Conservation (phyloP, 371 early-diverging fungal genomes). For the Mucor irregularis region DNA sequence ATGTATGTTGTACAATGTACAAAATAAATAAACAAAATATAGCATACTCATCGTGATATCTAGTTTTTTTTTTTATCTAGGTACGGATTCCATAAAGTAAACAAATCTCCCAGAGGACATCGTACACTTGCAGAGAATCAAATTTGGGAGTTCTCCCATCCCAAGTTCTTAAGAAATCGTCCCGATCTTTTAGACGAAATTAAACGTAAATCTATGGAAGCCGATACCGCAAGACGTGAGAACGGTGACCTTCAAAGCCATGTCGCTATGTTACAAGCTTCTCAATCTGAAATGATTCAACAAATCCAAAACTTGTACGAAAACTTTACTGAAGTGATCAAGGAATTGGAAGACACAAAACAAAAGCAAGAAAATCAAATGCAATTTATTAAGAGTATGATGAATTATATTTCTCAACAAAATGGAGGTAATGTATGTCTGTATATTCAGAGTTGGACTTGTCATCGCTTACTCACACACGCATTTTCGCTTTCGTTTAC, state of each 20-base stretch:
- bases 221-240: conserved; percentile 70
- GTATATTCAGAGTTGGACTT: too few relatives aligned
- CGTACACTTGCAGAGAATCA: conserved; percentile 81
- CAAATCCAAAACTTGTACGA: conserved; percentile 68
- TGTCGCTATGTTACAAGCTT: conserved; percentile 71
- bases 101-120: conserved; percentile 82
- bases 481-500: neutral
- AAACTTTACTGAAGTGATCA: conserved; percentile 61
- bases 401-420: conserved; percentile 56
- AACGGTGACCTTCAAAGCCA: conserved; percentile 72
- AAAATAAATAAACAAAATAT: conserved; percentile 8
- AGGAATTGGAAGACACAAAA: conserved; percentile 70
- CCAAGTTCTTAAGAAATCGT: conserved; percentile 77
- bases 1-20: conserved; percentile 55
- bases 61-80: conserved; percentile 41
- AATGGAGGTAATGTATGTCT: conserved; percentile 35
- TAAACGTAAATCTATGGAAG: conserved; percentile 84
- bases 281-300: conserved; percentile 75
- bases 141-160: conserved; percentile 92
- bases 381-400: conserved; percentile 58
- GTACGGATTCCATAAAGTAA: conserved; percentile 89
- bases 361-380: conserved; percentile 63
- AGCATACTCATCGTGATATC: too few relatives aligned
- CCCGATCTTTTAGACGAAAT: conserved; percentile 84
- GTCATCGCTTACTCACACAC: neutral